A percentile compares a stretch with the other conserved stretches of the same genome.
Evolutionary conservation across 1,284 basidiomycete species (phyloP).

Genomic region (Malassezia furfur): DNA sequence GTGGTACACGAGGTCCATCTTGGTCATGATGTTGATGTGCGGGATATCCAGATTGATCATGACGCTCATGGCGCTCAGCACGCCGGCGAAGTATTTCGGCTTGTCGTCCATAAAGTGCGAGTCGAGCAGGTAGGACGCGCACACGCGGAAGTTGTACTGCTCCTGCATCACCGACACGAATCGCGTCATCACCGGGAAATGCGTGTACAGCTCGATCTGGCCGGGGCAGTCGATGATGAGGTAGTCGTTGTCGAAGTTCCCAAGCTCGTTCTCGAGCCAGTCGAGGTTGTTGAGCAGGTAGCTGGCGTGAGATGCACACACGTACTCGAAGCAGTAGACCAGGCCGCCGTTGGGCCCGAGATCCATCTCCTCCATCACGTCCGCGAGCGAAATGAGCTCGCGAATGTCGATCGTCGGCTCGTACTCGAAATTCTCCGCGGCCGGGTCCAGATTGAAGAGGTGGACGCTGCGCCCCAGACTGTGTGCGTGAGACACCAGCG

Average conservation of each 20-base stretch:
- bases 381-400: conserved; percentile 81
- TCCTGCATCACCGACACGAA: conserved; percentile 59
- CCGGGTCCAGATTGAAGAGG: conserved; percentile 94
- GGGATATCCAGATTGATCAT: conserved; percentile 97
- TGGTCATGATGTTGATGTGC: conserved; percentile 95
- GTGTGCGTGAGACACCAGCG: conserved; percentile 81
- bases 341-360: conserved; percentile 96
- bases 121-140: conserved; percentile 70
- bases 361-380: conserved; percentile 90
- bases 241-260: conserved; percentile 85
- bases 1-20: conserved; percentile 84
- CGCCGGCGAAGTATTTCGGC: conserved; percentile 98
- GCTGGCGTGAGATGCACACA: conserved; percentile 51
- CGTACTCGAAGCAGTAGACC: conserved; percentile 95
- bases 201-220: conserved; percentile 97
- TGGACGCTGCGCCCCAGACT: conserved; percentile 74
- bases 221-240: conserved; percentile 95
- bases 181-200: conserved; percentile 87
- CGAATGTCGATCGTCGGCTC: conserved; percentile 88
- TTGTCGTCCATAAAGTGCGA: conserved; percentile 69
- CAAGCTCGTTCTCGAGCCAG: conserved; percentile 96
- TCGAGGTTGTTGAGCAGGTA: conserved; percentile 95
- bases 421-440: conserved; percentile 87
- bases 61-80: conserved; percentile 91
- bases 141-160: conserved; percentile 43